phyloP scores from a whole-genome alignment of 352 stramenopile genomes.

The Globisporangium camurandrum region DNA sequence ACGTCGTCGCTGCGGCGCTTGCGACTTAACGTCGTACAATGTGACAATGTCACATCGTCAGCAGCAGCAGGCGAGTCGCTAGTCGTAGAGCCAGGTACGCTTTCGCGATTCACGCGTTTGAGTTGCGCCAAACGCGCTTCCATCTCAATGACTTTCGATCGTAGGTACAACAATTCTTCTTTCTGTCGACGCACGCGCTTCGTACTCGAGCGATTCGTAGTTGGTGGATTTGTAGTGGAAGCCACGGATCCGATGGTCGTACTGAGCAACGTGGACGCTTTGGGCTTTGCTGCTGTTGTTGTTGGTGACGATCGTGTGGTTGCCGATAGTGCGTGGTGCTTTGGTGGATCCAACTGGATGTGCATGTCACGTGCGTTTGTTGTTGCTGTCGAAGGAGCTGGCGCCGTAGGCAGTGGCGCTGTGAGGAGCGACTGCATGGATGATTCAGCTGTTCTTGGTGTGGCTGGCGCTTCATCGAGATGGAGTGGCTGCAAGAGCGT shows the following conservation, averaged over 20 bases:
- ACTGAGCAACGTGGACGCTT: not conserved
- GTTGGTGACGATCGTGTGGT: not conserved
- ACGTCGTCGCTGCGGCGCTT: constrained; percentile 6
- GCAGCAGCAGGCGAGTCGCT: constrained; percentile 3
- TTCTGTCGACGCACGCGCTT: constrained; percentile 17
- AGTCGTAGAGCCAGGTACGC: not conserved
- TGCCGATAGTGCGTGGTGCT: no score
- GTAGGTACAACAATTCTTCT: constrained; percentile 17
- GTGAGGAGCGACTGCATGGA: constrained; percentile 11
- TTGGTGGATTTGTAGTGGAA: no score
- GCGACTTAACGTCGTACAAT: no score
- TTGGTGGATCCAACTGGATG: no score
- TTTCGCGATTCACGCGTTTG: constrained; percentile 9
- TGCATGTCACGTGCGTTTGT: not conserved
- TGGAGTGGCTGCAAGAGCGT: constrained; percentile 12
- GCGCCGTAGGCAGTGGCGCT: not conserved
- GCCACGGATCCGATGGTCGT: not conserved
- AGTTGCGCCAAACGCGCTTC: constrained; percentile 12
- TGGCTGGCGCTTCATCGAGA: constrained; percentile 2
- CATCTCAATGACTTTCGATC: constrained; percentile 15
- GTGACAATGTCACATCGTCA: no score
- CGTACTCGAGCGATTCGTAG: constrained; percentile 11
- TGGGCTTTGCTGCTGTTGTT: not conserved
- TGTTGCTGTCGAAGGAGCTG: not conserved
- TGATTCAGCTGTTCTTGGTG: not conserved